These are phyloP conservation scores for Penicillium sp. DNA, from an alignment of 2,329 filamentous ascomycete genomes.

Conservation along the genomic window DNA sequence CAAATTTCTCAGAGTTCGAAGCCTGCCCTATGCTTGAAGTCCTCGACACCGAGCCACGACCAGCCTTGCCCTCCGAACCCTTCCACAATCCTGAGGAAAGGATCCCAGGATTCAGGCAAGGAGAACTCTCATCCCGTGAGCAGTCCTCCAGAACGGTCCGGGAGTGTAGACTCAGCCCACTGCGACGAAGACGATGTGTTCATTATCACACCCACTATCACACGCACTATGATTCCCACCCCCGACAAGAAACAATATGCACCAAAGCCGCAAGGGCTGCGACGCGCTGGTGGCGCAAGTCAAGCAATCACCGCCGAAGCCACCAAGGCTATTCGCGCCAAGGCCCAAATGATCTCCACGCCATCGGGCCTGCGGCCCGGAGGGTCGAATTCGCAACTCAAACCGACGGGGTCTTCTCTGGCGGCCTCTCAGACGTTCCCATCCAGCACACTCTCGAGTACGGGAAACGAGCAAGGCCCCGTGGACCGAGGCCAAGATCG, in stretches of 20 bases:
- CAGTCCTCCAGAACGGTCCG: conserved; percentile 14
- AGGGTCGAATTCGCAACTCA: conserved; percentile 24
- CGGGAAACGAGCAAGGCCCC: conserved; percentile 16
- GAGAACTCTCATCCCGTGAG: conserved; percentile 22
- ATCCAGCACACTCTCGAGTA: conserved; percentile 12
- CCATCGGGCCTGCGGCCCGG: conserved; percentile 30
- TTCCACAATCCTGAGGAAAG: conserved; percentile 15
- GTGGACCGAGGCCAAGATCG: background rate
- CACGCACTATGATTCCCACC: conserved; percentile 40
- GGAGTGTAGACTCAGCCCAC: conserved; percentile 13
- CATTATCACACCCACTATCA: conserved; percentile 46
- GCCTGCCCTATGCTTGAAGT: conserved; percentile 37
- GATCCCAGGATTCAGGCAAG: conserved; percentile 24
- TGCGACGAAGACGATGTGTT: conserved; percentile 35
- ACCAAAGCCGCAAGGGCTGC: conserved; percentile 20
- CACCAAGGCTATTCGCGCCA: conserved; percentile 30
- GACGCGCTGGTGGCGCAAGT: conserved; percentile 22
- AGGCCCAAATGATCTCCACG: conserved; percentile 27
- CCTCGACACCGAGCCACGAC: conserved; percentile 30
- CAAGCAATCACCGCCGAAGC: conserved; percentile 28
- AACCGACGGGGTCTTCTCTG: conserved; percentile 24
- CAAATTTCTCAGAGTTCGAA: conserved; percentile 38
- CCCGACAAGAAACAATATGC: conserved; percentile 23
- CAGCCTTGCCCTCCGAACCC: conserved; percentile 18
- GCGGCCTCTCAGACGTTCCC: conserved; percentile 21